Evolutionary conservation across 495 filamentous ascomycete species (phyloP), one percentile per base, ranked within the genome.

Genomic region (Penicillium malachiteum): DNA sequence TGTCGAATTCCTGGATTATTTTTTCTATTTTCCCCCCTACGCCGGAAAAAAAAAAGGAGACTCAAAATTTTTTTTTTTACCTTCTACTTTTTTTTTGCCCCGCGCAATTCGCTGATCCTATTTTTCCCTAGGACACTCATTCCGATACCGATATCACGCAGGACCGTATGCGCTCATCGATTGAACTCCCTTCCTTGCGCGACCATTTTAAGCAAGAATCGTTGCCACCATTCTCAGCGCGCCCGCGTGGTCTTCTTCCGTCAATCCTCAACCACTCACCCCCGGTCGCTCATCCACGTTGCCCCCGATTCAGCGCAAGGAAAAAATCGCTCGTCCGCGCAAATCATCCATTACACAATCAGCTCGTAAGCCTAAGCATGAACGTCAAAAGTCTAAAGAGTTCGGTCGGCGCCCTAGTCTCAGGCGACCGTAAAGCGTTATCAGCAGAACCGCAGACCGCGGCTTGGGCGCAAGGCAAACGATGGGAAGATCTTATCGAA

Each of bases 401-500:
- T 77, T 79, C 35, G 65, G 55, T 10, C 75, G 89, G 55, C 79
- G 87, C 57, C 82, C 86, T 9, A 91, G 87, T 60, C 82, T 87
- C n/a, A 34, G 81, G 84, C 55, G 87, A 90, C 54, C 80, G 90
- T 47, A 96, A 95, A 69, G 89, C 89, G 18, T 82, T 86, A 56
- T 95, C 91, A 3, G 89, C 90, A 21, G 92, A 96, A 68, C 90
- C 92, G 13, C 80, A 85, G 32, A 75, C 73, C 0, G 83, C 79
- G n/a, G 82, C 82, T 8, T 84, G 81, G 57, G 82, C 87, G 42
- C 89, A 86, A 69, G 90, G 90, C 39, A 93, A 92, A 76, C 80
- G 92, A 64, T 96, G 92, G 92, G 90, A 96, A 71, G 92, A 96
- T 70, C 72, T 96, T 56, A 92, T 96, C 53, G 92, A 96, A 71